Percentiles rank a stretch among this genome's conserved stretches.
These are phyloP conservation scores for Russula foetens DNA, from an alignment of 768 basidiomycete genomes.

Conservation along the genomic window DNA sequence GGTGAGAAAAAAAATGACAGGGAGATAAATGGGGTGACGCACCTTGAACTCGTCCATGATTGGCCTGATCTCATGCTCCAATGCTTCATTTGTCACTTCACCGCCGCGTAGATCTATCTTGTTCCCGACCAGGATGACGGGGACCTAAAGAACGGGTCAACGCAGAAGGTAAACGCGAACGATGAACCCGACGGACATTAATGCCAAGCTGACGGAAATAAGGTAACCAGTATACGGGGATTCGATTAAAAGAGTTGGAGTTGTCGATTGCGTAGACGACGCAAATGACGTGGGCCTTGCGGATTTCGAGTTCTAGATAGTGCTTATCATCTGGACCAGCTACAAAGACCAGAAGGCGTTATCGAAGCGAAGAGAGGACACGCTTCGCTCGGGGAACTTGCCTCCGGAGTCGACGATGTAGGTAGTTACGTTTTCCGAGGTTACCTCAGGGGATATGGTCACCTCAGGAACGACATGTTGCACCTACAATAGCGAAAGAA, in stretches of 20 bases:
- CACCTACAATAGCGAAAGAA: conserved; percentile 44
- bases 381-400: conserved; percentile 31
- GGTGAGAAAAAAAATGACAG: not conserved
- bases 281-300: conserved; percentile 96
- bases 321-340: conserved; percentile 79
- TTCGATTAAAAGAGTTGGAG: conserved; percentile 91
- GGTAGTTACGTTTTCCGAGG: conserved; percentile 95
- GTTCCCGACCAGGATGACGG: conserved; percentile 95
- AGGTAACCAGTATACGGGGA: conserved; percentile 97
- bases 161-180: not conserved
- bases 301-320: conserved; percentile 90
- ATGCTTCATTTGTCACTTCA: conserved; percentile 85
- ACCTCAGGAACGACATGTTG: conserved; percentile 95
- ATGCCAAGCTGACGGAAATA: conserved; percentile 92
- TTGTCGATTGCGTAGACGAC: conserved; percentile 97
- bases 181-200: conserved; percentile 51
- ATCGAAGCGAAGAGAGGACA: not conserved
- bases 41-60: conserved; percentile 99
- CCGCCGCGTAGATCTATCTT: conserved; percentile 96
- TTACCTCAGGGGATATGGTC: conserved; percentile 95
- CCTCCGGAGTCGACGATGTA: conserved; percentile 97
- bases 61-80: conserved; percentile 92
- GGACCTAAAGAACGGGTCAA: conserved; percentile 49
- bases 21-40: conserved; percentile 19
- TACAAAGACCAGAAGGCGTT: conserved; percentile 27